These are phyloP conservation scores for Sordariomycetes sp. DNA, from an alignment of 2,329 filamentous ascomycete genomes.

Conservation along the genomic window DNA sequence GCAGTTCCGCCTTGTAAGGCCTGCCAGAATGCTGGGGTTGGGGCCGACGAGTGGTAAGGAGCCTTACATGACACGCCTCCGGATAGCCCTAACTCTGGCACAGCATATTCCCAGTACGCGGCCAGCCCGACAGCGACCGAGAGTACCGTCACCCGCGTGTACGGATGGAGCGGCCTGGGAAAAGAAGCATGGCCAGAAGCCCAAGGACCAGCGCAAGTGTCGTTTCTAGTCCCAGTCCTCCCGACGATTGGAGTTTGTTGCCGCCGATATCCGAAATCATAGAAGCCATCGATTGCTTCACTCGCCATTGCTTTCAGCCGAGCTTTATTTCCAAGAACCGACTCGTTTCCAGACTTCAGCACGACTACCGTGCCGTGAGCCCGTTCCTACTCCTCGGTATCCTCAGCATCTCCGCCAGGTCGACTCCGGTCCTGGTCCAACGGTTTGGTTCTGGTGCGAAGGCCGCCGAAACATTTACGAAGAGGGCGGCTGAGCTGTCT, in stretches of 20 bases:
- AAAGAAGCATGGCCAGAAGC: constrained; percentile 22
- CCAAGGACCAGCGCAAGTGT: constrained; percentile 14
- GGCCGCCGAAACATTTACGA: constrained; percentile 40
- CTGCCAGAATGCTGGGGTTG: constrained; percentile 34
- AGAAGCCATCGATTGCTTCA: constrained; percentile 39
- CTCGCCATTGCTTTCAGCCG: constrained; percentile 42
- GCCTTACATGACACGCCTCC: background rate
- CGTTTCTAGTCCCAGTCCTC: constrained; percentile 11
- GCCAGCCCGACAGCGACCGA: constrained; percentile 39
- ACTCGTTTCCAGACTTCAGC: constrained; percentile 32
- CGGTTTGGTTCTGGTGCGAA: constrained; percentile 35
- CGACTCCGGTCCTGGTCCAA: constrained; percentile 33
- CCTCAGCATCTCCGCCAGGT: constrained; percentile 41
- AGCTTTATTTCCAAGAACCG: constrained; percentile 42
- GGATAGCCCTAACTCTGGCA: background rate
- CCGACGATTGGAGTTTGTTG: constrained; percentile 34
- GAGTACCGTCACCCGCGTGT: constrained; percentile 41
- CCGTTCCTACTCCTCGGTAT: constrained; percentile 41
- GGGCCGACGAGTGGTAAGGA: constrained; percentile 34
- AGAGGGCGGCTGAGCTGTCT: constrained; percentile 31
- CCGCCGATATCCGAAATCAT: constrained; percentile 34
- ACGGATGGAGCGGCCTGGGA: constrained; percentile 30
- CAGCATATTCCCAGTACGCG: constrained; percentile 38
- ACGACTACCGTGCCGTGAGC: constrained; percentile 32
- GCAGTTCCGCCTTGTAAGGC: constrained; percentile 34